A percentile compares a stretch with the other conserved stretches of the same genome.
Conservation (phyloP, 495 filamentous ascomycete species). For the Talaromyces stipitatus region DNA sequence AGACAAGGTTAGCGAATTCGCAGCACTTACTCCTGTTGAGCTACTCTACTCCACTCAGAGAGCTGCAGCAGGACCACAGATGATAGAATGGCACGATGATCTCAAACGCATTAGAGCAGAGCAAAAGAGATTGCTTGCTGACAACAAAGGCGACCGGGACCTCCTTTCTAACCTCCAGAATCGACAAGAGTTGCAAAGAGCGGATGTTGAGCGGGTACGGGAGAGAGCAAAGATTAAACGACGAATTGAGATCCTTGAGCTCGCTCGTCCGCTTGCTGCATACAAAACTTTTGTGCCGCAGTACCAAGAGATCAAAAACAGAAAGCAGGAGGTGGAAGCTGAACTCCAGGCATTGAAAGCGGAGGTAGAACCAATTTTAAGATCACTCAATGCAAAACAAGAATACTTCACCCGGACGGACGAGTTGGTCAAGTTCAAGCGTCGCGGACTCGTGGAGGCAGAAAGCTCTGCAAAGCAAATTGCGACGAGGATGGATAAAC, state of each 20-base stretch:
- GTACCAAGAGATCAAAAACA: conserved; percentile 36
- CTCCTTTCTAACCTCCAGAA: conserved; percentile 56
- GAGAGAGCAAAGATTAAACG: conserved; percentile 63
- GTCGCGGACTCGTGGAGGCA: conserved; percentile 38
- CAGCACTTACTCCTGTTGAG: conserved; percentile 76
- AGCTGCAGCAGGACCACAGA: conserved; percentile 73
- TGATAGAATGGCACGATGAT: conserved; percentile 69
- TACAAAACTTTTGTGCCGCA: conserved; percentile 40
- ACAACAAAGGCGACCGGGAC: conserved; percentile 52
- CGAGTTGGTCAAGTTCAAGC: conserved; percentile 43
- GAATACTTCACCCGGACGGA: conserved; percentile 45
- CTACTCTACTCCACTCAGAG: conserved; percentile 76
- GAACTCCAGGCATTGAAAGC: conserved; percentile 50
- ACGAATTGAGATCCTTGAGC: conserved; percentile 59
- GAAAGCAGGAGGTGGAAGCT: conserved; percentile 33
- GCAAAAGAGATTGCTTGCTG: conserved; percentile 57
- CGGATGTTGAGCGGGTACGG: conserved; percentile 74
- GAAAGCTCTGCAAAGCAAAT: conserved; percentile 46
- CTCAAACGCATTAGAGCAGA: conserved; percentile 62
- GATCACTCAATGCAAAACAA: conserved; percentile 58
- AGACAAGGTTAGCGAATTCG: conserved; percentile 93
- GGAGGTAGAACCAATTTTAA: conserved; percentile 59
- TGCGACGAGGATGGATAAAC: conserved; percentile 37
- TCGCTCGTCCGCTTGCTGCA: conserved; percentile 53
- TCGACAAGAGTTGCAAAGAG: conserved; percentile 69